Evolutionary conservation across 2,329 filamentous ascomycete genomes (phyloP).

Genomic region (Talaromyces atroroseus): DNA sequence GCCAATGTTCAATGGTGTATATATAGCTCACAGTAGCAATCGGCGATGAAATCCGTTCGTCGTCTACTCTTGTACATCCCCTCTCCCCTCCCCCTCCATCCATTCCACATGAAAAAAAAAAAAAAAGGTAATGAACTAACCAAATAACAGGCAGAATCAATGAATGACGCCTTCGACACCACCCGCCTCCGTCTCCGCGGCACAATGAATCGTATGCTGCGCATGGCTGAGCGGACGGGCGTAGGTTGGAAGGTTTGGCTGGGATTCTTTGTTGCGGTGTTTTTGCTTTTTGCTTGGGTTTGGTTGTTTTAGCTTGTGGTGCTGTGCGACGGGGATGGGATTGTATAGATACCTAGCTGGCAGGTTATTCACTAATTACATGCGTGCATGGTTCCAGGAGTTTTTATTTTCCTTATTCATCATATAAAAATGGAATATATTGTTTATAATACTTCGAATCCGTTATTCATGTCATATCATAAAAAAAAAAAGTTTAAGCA

Average conservation of each 20-base stretch:
- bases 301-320: constrained; percentile 68
- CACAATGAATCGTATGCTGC: constrained; percentile 94
- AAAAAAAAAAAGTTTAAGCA: constrained; percentile 20
- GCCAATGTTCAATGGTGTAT: too few species aligned
- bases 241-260: constrained; percentile 95
- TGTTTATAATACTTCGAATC: too few species aligned
- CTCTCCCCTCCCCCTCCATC: too few species aligned
- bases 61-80: constrained; percentile 9
- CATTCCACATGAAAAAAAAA: not conserved
- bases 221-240: constrained; percentile 93
- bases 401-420: not conserved
- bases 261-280: constrained; percentile 76
- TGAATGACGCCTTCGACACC: constrained; percentile 90
- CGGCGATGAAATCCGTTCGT: constrained; percentile 13
- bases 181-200: constrained; percentile 74
- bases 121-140: not conserved
- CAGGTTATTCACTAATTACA: not conserved
- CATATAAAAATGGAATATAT: too few species aligned
- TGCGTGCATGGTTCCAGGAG: not conserved
- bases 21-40: constrained; percentile 14
- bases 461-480: not conserved
- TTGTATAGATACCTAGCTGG: not conserved
- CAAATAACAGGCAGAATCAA: constrained; percentile 57
- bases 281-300: constrained; percentile 81
- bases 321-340: too few species aligned